Conservation (phyloP, 352 stramenopile genomes). For the Globisporangium apiculatum region DNA sequence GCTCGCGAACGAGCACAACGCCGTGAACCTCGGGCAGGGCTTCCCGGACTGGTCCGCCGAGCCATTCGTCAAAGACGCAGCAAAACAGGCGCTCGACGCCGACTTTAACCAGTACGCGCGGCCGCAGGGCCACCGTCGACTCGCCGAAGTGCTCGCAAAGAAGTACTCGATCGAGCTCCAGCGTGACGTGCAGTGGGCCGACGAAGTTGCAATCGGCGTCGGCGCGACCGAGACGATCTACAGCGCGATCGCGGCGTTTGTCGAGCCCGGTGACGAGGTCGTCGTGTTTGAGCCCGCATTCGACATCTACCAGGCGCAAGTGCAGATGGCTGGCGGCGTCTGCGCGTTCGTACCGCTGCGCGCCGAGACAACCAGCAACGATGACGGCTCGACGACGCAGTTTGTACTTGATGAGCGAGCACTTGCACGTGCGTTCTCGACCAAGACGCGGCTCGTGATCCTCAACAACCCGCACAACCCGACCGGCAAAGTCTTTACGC, state of each 20-base stretch:
- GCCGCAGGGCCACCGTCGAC: constrained; percentile 82
- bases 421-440: constrained; percentile 83
- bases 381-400: constrained; percentile 23
- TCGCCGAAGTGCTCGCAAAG: constrained; percentile 79
- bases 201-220: constrained; percentile 92
- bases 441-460: constrained; percentile 92
- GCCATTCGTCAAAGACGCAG: constrained; percentile 91
- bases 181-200: constrained; percentile 82
- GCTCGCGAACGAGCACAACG: constrained; percentile 77
- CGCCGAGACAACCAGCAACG: constrained; percentile 20
- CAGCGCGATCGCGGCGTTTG: constrained; percentile 86
- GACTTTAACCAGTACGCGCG: constrained; percentile 94
- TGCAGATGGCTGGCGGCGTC: constrained; percentile 79
- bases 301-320: constrained; percentile 92
- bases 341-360: constrained; percentile 83
- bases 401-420: constrained; percentile 84
- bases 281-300: constrained; percentile 97
- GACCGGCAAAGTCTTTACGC: constrained; percentile 96
- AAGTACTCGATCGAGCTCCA: constrained; percentile 88
- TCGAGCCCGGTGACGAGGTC: constrained; percentile 94
- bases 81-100: constrained; percentile 88
- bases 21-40: constrained; percentile 92
- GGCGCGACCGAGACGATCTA: constrained; percentile 95
- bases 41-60: constrained; percentile 94
- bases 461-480: constrained; percentile 99